A percentile compares a stretch with the other conserved stretches of the same genome.
Evolutionary conservation across 768 basidiomycete species (phyloP).

Genomic region (Strobilomyces dryophilus): DNA sequence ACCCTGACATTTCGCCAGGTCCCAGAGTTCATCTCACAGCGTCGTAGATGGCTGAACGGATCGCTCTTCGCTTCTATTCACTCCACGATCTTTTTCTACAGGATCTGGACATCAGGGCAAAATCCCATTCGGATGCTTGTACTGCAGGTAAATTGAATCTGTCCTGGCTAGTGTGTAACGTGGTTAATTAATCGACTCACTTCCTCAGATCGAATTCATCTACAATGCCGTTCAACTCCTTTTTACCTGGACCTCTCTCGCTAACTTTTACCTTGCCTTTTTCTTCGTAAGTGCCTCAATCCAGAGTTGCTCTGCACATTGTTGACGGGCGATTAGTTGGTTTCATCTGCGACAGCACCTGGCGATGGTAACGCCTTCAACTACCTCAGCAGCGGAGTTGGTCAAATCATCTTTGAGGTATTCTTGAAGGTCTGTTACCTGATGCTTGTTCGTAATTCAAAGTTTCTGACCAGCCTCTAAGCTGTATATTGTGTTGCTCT

Average conservation of each 20-base stretch:
- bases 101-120: conserved; percentile 92
- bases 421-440: conserved; percentile 50
- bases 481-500: conserved; percentile 82
- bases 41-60: conserved; percentile 85
- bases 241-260: conserved; percentile 92
- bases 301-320: conserved; percentile 12
- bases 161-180: neutral
- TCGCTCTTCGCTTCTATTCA: conserved; percentile 93
- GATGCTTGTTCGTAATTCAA: conserved; percentile 5
- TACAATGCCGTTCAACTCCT: conserved; percentile 87
- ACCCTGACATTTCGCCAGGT: conserved; percentile 38
- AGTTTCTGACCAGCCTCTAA: conserved; percentile 28
- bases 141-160: conserved; percentile 41
- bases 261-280: conserved; percentile 92
- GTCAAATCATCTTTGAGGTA: conserved; percentile 69
- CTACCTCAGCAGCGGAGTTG: conserved; percentile 70
- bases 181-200: neutral
- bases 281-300: conserved; percentile 69
- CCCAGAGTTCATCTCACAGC: conserved; percentile 92
- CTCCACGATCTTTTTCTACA: conserved; percentile 83
- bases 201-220: conserved; percentile 73
- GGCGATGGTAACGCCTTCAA: conserved; percentile 68
- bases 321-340: conserved; percentile 49
- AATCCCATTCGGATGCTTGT: conserved; percentile 78
- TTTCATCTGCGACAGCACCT: conserved; percentile 69